These are phyloP conservation scores for Yamadazyma triangularis DNA, from an alignment of 1,139 yeast species.

Conservation along the genomic window DNA sequence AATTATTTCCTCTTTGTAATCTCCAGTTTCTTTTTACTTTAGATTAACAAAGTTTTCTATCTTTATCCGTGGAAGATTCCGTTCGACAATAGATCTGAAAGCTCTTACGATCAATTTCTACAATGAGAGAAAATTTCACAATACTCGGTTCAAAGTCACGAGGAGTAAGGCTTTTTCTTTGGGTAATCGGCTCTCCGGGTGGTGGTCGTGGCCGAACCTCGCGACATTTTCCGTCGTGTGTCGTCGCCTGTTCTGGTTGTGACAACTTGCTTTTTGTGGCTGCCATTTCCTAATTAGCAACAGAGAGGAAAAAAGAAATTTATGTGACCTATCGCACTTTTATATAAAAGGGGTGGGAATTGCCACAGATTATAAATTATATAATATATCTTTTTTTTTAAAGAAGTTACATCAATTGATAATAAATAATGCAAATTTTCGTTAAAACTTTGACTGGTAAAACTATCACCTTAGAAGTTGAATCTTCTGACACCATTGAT, in stretches of 20 bases:
- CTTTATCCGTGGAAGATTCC: no score
- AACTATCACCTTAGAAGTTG: conserved; percentile 50
- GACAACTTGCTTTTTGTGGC: no score
- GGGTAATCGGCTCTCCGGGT: no score
- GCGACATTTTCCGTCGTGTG: no score
- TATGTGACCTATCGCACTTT: not conserved
- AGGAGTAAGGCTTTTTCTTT: no score
- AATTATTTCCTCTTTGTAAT: no score
- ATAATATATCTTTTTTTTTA: not conserved
- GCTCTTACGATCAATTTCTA: conserved; percentile 11
- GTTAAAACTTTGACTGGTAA: conserved; percentile 98
- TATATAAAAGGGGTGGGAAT: conserved; percentile 7
- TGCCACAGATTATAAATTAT: not conserved
- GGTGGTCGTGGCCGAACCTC: no score
- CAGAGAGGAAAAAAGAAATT: conserved; percentile 1
- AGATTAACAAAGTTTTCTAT: no score
- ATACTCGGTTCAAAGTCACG: no score
- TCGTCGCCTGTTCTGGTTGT: no score
- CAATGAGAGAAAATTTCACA: conserved; percentile 3
- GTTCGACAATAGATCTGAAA: no score
- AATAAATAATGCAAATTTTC: conserved; percentile 79
- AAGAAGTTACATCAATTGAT: not conserved
- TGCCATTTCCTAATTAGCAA: not conserved
- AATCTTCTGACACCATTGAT: conserved; percentile 43
- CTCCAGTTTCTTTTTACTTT: no score